Percentiles rank a stretch among this genome's conserved stretches.
Conservation (phyloP, 306 rosid genomes). For the Medicago arabica region DNA sequence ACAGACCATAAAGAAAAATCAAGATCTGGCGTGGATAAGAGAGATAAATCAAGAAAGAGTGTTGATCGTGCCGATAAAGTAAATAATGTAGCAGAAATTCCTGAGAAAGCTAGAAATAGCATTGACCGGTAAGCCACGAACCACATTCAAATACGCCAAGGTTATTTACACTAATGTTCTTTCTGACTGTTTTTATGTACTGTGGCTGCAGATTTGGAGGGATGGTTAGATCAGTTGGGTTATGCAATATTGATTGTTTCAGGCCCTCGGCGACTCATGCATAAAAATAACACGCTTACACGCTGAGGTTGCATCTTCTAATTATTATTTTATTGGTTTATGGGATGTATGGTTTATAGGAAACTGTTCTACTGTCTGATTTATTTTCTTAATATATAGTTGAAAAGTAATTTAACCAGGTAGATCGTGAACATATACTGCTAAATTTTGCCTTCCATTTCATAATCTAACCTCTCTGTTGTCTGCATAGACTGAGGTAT, state of each 20-base stretch:
- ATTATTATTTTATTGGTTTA: slow-evolving; percentile 63
- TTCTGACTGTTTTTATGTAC: slow-evolving; percentile 46
- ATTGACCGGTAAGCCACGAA: slow-evolving; percentile 71
- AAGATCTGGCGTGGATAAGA: slow-evolving; percentile 63
- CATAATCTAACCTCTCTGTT: slow-evolving; percentile 36
- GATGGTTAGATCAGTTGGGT: slow-evolving; percentile 90
- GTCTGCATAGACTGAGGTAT: slow-evolving; percentile 29
- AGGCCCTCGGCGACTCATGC: slow-evolving; percentile 72
- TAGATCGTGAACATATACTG: slow-evolving; percentile 40
- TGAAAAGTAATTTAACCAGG: slow-evolving; percentile 49
- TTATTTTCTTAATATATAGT: slow-evolving; percentile 44
- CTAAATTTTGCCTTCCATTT: slow-evolving; percentile 35
- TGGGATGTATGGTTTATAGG: slow-evolving; percentile 47
- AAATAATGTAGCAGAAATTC: slow-evolving; percentile 56
- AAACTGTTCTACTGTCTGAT: slow-evolving; percentile 47
- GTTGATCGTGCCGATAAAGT: slow-evolving; percentile 62
- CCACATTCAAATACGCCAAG: neutral
- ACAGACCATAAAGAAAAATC: slow-evolving; percentile 70
- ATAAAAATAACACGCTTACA: slow-evolving; percentile 48
- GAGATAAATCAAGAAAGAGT: slow-evolving; percentile 76
- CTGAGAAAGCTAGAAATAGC: slow-evolving; percentile 79
- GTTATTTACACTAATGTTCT: slow-evolving; percentile 19
- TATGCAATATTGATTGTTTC: slow-evolving; percentile 95
- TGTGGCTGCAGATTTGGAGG: slow-evolving; percentile 78
- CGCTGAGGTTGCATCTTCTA: slow-evolving; percentile 42